Evolutionary conservation across 805 yeast species (phyloP).

Genomic region (Nakazawaea populi): DNA sequence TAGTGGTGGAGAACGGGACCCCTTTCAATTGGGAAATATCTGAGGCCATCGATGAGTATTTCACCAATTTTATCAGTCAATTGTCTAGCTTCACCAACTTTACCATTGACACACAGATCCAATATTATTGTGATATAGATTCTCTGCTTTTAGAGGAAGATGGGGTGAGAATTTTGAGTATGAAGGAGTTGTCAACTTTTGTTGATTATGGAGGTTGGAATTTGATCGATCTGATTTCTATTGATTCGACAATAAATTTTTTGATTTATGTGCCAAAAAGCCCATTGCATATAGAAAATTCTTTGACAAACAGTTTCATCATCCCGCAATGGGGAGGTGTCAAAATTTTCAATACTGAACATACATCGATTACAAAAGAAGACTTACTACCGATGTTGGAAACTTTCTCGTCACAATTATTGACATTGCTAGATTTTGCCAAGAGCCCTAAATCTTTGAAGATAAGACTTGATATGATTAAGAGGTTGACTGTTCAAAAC

Average conservation of each 20-base stretch:
- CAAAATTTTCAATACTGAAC: constrained; percentile 37
- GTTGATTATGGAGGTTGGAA: constrained; percentile 87
- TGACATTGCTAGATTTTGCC: constrained; percentile 69
- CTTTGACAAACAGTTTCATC: constrained; percentile 50
- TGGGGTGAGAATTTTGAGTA: constrained; percentile 31
- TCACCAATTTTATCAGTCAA: constrained; percentile 49
- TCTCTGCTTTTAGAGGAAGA: constrained; percentile 24
- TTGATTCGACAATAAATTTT: constrained; percentile 66
- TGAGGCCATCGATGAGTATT: constrained; percentile 37
- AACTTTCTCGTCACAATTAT: constrained; percentile 67
- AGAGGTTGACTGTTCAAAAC: constrained; percentile 50
- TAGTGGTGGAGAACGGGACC: constrained; percentile 64
- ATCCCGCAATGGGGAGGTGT: constrained; percentile 94
- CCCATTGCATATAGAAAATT: constrained; percentile 45
- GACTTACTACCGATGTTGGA: constrained; percentile 57
- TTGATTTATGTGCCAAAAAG: constrained; percentile 57
- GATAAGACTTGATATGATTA: constrained; percentile 60
- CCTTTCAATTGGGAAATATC: constrained; percentile 74
- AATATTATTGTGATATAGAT: constrained; percentile 53
- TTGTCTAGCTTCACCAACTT: constrained; percentile 59
- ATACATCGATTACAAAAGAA: constrained; percentile 27
- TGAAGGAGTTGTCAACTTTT: constrained; percentile 61
- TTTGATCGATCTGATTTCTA: constrained; percentile 37
- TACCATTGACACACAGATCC: constrained; percentile 73
- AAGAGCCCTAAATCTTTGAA: constrained; percentile 40